Evolutionary conservation across 805 yeast species (phyloP), one percentile per base, ranked within the genome.

Genomic region (Ogataea pignaliae): DNA sequence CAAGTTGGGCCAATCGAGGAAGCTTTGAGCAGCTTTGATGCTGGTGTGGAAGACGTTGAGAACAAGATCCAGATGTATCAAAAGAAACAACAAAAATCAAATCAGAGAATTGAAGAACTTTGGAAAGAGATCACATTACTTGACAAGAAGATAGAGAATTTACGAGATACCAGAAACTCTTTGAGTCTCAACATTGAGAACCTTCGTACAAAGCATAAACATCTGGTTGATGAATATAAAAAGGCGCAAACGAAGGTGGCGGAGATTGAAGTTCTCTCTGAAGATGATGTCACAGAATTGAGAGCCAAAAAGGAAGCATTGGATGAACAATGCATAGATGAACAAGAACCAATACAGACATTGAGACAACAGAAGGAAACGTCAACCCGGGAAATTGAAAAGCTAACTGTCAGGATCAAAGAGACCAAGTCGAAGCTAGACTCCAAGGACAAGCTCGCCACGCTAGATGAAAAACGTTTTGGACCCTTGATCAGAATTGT

Each of bases 381-480:
- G 2, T 26, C 45, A 10, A 40, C 44, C n/a, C 29, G 40, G 26
- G 35, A 45, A 3, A 45, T 55, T n/a, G 48, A 50, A 14, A 48
- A 46, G 17, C 35, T 61, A 12, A 53, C 55, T 29, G 49, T 35
- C 3, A 34, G 38, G 31, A 47, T 59, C 35, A 46, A 46, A n/a
- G 41, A 39, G 5, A 39, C 42, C 15, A 45, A 55, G 34, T 40
- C 34, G 13, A 55, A 41, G 17, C 57, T 73, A 30, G 60, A 60
- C 28, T 68, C 78, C 9, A 72, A 68, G 12, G 90, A 84, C 57
- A 73, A 75, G 53, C 56, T 83, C 3, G 68, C 66, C 13, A 54
- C 78, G 3, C 57, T 84, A 18, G 73, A 74, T 37, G 53, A 52
- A 8, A 52, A 51, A 45, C 39, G 59, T 45, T 41, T 65, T 59